A percentile compares a stretch with the other conserved stretches of the same genome.
Evolutionary conservation across 768 basidiomycete species (phyloP).

Genomic region (Lentinula edodes): DNA sequence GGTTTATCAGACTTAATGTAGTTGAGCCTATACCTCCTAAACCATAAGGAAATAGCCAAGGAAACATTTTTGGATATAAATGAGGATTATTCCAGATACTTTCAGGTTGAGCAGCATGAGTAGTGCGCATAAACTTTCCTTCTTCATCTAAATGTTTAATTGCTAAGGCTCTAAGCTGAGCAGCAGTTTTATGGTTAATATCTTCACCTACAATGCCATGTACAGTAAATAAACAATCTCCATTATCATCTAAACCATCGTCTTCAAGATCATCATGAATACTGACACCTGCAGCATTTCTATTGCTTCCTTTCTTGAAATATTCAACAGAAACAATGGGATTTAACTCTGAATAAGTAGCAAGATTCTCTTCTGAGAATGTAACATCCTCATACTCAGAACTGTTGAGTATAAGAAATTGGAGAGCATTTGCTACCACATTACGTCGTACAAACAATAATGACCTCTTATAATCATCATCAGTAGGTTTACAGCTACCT

Average conservation of each 20-base stretch:
- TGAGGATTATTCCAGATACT: constrained; percentile 27
- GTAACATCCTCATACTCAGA: constrained; percentile 23
- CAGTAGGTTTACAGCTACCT: constrained; percentile 20
- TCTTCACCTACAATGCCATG: constrained; percentile 19
- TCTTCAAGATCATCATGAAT: constrained; percentile 18
- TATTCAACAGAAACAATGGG: constrained; percentile 18
- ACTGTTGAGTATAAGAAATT: constrained; percentile 33
- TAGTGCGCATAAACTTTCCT: constrained; percentile 23
- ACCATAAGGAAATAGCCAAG: constrained; percentile 38
- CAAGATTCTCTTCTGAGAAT: constrained; percentile 23
- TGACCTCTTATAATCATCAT: constrained; percentile 19
- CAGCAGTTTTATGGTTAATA: constrained; percentile 8
- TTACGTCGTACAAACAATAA: constrained; percentile 22
- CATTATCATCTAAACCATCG: constrained; percentile 13
- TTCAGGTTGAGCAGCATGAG: constrained; percentile 19
- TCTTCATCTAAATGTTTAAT: constrained; percentile 20
- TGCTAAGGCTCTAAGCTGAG: constrained; percentile 16
- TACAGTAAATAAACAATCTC: constrained; percentile 21
- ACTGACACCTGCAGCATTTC: constrained; percentile 18
- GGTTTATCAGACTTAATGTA: too few relatives aligned
- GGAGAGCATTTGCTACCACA: constrained; percentile 20
- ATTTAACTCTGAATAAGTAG: constrained; percentile 15
- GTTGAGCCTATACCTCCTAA: constrained; percentile 22
- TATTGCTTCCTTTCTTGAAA: constrained; percentile 11
- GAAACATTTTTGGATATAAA: too few relatives aligned